phyloP scores from a whole-genome alignment of 2,329 filamentous ascomycete species.

The Pestalotiopsis sp. region DNA sequence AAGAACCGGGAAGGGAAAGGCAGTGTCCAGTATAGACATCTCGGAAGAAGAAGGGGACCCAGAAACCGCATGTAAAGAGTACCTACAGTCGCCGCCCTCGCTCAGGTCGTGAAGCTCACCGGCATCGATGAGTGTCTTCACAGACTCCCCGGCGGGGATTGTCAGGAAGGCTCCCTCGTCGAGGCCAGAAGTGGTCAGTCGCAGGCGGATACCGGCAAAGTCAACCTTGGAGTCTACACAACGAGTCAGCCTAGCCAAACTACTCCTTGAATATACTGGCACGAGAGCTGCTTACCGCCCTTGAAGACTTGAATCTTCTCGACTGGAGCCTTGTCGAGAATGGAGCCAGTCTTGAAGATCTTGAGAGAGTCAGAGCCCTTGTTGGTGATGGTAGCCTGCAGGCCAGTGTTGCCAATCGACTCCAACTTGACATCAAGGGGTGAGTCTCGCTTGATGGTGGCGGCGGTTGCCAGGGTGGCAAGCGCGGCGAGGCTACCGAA shows the following conservation, averaged over 20 bases:
- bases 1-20: too few relatives aligned
- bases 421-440: conserved; percentile 48
- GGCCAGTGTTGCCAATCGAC: conserved; percentile 50
- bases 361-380: conserved; percentile 50
- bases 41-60: too few relatives aligned
- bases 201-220: conserved; percentile 57
- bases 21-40: too few relatives aligned
- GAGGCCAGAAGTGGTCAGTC: conserved; percentile 45
- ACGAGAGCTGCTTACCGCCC: conserved; percentile 38
- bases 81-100: conserved; percentile 46
- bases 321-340: conserved; percentile 53
- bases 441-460: conserved; percentile 11
- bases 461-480: conserved; percentile 36
- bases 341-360: conserved; percentile 54
- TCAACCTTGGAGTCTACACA: conserved; percentile 41
- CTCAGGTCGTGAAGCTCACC: conserved; percentile 56
- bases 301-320: conserved; percentile 55
- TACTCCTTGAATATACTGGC: not conserved
- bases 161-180: conserved; percentile 50
- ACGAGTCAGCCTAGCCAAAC: not conserved
- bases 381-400: conserved; percentile 57
- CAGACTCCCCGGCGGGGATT: conserved; percentile 49
- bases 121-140: conserved; percentile 56
- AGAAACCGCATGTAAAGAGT: not conserved
- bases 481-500: conserved; percentile 35